These are phyloP conservation scores for Backusella morwellensis DNA, from an alignment of 192 early-diverging fungal genomes.

Conservation along the genomic window DNA sequence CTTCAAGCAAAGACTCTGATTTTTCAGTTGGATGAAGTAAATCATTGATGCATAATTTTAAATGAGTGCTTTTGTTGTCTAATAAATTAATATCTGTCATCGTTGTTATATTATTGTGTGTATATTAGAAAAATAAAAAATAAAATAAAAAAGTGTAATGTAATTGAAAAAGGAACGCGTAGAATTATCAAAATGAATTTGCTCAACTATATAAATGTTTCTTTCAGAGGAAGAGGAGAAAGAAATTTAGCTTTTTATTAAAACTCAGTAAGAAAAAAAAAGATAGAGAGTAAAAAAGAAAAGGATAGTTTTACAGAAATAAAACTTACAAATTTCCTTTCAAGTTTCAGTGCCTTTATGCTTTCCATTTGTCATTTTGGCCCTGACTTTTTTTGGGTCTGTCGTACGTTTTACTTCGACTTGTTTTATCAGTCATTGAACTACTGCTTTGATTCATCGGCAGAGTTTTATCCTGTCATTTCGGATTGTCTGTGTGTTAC, in stretches of 20 bases:
- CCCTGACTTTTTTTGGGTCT: background rate
- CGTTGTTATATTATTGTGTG: background rate
- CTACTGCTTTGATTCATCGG: background rate
- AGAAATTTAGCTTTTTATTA: background rate
- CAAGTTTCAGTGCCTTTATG: slow-evolving; percentile 3
- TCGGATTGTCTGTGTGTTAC: background rate
- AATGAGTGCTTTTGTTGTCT: background rate
- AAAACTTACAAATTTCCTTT: background rate
- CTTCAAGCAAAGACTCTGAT: slow-evolving; percentile 18
- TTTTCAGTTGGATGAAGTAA: slow-evolving; percentile 25
- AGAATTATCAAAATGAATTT: background rate
- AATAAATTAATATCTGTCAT: background rate
- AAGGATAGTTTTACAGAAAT: background rate
- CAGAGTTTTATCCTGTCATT: background rate
- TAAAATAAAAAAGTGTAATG: background rate
- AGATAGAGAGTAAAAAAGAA: background rate
- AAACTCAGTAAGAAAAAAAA: background rate
- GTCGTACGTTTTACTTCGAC: background rate
- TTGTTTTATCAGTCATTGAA: background rate
- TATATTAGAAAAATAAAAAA: background rate
- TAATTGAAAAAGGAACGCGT: slow-evolving; percentile 5
- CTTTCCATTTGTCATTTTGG: background rate
- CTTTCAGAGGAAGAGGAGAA: background rate
- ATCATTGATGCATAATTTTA: slow-evolving; percentile 19
- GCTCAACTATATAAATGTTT: slow-evolving; percentile 3